These are phyloP conservation scores for Melaleuca quinquenervia DNA, from an alignment of 345 rosid genomes.

Conservation along the genomic window DNA sequence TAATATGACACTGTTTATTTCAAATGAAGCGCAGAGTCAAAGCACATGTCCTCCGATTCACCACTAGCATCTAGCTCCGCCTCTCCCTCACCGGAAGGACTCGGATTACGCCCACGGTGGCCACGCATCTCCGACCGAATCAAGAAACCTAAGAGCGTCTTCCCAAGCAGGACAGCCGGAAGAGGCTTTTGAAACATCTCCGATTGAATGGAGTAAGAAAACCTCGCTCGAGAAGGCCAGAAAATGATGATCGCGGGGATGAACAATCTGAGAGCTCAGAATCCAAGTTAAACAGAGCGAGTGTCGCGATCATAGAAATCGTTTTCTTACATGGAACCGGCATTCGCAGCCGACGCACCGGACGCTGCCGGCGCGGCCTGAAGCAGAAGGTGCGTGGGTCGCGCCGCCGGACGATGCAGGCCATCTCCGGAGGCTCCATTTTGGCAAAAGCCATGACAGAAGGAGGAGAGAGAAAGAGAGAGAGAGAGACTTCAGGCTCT, in stretches of 20 bases:
- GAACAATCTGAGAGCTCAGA: no score
- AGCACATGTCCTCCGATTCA: not conserved
- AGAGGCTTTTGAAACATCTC: no score
- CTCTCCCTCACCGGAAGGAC: not conserved
- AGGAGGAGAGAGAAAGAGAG: not conserved
- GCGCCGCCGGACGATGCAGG: not conserved
- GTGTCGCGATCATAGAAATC: no score
- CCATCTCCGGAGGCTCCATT: not conserved
- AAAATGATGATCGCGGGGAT: no score
- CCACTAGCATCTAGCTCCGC: not conserved
- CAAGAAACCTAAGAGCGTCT: not conserved
- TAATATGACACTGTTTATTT: not conserved
- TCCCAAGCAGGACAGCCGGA: not conserved
- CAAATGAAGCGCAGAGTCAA: not conserved
- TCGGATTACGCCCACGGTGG: not conserved
- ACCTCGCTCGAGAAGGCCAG: no score
- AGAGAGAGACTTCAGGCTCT: not conserved
- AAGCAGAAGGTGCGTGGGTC: no score
- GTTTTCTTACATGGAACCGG: no score
- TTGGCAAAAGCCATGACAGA: not conserved
- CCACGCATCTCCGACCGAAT: not conserved
- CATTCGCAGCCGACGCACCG: no score
- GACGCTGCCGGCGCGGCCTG: no score
- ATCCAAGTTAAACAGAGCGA: no score
- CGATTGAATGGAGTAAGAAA: no score